Evolutionary conservation across 345 rosid species (phyloP).

Genomic region (Acer campestre): DNA sequence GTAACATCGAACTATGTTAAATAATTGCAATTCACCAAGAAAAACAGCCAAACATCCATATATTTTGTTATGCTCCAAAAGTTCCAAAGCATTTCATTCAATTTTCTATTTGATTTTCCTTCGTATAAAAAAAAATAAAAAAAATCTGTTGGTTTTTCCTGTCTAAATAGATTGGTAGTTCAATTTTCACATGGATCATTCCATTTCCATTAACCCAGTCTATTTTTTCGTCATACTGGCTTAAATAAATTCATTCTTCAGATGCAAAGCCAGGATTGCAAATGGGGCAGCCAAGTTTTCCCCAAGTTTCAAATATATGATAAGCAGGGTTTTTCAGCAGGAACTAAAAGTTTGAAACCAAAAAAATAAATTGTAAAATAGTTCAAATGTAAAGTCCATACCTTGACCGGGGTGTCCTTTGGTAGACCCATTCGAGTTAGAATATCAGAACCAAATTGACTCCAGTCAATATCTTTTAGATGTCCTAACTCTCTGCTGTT

Average conservation of each 20-base stretch:
- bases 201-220: background rate
- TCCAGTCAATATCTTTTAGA: conserved; percentile 57
- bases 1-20: background rate
- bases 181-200: background rate
- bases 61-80: background rate
- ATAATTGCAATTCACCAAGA: background rate
- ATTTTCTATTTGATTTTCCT: background rate
- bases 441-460: conserved; percentile 54
- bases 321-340: background rate
- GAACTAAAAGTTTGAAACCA: conserved; percentile 7
- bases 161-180: background rate
- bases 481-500: conserved; percentile 36
- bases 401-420: conserved; percentile 65
- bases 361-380: background rate
- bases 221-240: too few relatives aligned
- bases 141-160: background rate
- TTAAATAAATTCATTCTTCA: background rate
- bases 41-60: background rate
- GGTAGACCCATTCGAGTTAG: conserved; percentile 64
- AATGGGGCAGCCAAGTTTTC: too few relatives aligned
- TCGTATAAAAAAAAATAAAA: too few relatives aligned
- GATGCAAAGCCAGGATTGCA: background rate
- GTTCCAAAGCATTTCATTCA: background rate
- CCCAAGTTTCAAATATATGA: background rate
- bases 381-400: conserved; percentile 28